Evolutionary conservation across 306 rosid species (phyloP).

Genomic region (Gynostemma pentaphyllum): DNA sequence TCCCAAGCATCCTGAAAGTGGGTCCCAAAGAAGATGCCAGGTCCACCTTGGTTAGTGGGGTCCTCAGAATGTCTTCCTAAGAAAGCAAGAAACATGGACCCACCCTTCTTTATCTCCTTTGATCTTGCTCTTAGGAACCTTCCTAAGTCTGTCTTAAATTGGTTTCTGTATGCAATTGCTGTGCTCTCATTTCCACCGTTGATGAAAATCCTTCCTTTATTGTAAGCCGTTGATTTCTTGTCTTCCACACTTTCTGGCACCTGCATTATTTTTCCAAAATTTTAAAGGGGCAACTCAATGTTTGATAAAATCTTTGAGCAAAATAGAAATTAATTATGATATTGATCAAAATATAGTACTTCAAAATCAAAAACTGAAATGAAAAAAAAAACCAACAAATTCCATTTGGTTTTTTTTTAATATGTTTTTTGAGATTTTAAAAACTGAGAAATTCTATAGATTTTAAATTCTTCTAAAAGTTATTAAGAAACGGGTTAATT

Average conservation of each 20-base stretch:
- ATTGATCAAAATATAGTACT: no score
- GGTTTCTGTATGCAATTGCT: slow-evolving; percentile 60
- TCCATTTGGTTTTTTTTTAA: no score
- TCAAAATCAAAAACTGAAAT: no score
- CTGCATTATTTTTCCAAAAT: no score
- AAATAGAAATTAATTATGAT: no score
- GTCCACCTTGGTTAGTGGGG: slow-evolving; percentile 89
- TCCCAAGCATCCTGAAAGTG: slow-evolving; percentile 98
- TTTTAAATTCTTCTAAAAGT: no score
- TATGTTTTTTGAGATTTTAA: no score
- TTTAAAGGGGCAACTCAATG: no score
- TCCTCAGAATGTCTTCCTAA: slow-evolving; percentile 64
- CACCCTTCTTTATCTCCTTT: slow-evolving; percentile 64
- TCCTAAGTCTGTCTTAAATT: slow-evolving; percentile 65
- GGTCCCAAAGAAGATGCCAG: slow-evolving; percentile 86
- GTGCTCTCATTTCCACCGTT: slow-evolving; percentile 67
- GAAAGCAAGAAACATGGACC: slow-evolving; percentile 81
- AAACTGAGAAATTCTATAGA: no score
- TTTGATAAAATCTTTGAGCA: no score
- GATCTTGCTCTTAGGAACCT: slow-evolving; percentile 56
- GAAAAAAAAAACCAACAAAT: no score
- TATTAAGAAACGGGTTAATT: no score
- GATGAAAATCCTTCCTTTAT: slow-evolving; percentile 77
- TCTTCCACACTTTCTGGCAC: slow-evolving; percentile 64
- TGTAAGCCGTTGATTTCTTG: slow-evolving; percentile 48